phyloP scores from a whole-genome alignment of 768 basidiomycete species.

The Mycena maculata region DNA sequence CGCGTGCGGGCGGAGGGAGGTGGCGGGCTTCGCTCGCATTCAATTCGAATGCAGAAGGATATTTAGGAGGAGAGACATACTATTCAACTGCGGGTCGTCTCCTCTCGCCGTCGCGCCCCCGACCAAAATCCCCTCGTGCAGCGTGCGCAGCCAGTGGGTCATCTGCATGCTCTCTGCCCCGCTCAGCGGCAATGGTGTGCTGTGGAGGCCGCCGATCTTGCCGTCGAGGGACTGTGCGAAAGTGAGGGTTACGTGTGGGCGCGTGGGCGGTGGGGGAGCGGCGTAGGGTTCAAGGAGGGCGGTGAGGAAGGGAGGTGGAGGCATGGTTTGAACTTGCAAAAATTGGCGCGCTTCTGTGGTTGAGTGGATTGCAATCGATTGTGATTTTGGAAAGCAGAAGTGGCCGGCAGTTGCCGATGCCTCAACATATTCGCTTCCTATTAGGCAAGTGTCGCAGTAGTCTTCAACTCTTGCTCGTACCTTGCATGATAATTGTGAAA shows the following conservation, averaged over 20 bases:
- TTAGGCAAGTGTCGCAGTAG: no score
- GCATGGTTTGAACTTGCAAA: background rate
- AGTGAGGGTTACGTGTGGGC: slow-evolving; percentile 81
- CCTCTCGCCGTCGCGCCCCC: slow-evolving; percentile 91
- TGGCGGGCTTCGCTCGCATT: slow-evolving; percentile 58
- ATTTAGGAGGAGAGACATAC: slow-evolving; percentile 53
- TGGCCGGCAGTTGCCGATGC: no score
- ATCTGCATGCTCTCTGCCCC: slow-evolving; percentile 90
- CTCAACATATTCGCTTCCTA: no score
- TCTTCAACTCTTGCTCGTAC: no score
- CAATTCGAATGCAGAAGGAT: background rate
- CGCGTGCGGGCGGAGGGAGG: slow-evolving; percentile 49
- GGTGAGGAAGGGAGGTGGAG: slow-evolving; percentile 42
- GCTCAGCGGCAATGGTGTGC: slow-evolving; percentile 84
- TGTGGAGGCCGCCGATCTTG: slow-evolving; percentile 82
- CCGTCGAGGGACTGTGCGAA: slow-evolving; percentile 91
- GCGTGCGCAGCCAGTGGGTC: slow-evolving; percentile 94
- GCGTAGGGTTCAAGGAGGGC: slow-evolving; percentile 39
- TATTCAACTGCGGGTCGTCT: slow-evolving; percentile 95
- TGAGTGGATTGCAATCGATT: no score
- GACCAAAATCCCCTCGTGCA: slow-evolving; percentile 94
- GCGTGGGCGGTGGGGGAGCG: slow-evolving; percentile 36
- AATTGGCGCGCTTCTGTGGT: background rate
- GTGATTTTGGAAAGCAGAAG: no score
- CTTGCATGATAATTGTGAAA: no score